These are phyloP conservation scores for Cryomyces antarcticus DNA, from an alignment of 495 filamentous ascomycete species.

Conservation along the genomic window DNA sequence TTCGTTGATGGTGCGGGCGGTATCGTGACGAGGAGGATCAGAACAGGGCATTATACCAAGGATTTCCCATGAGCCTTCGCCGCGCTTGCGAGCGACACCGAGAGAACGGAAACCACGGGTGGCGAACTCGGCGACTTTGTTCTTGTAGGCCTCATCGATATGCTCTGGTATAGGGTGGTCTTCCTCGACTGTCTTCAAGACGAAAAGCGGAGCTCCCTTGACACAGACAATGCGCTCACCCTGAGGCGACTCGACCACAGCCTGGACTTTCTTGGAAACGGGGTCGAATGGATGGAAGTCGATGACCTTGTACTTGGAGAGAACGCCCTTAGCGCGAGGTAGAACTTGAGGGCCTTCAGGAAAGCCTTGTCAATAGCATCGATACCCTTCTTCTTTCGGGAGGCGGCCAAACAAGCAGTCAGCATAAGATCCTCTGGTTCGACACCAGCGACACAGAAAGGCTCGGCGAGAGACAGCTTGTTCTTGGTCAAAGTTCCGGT, in stretches of 20 bases:
- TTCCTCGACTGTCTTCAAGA: conserved; percentile 65
- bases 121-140: conserved; percentile 78
- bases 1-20: conserved; percentile 74
- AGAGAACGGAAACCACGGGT: conserved; percentile 81
- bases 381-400: conserved; percentile 84
- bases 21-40: conserved; percentile 81
- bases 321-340: conserved; percentile 53
- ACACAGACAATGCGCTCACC: conserved; percentile 71
- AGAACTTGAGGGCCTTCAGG: conserved; percentile 60
- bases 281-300: conserved; percentile 83
- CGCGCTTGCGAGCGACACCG: conserved; percentile 74
- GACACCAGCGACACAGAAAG: conserved; percentile 61
- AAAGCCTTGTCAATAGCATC: conserved; percentile 93
- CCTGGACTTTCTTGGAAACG: conserved; percentile 81
- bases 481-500: conserved; percentile 79
- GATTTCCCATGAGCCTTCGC: conserved; percentile 61
- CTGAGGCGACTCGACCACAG: conserved; percentile 59
- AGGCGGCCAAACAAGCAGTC: conserved; percentile 76
- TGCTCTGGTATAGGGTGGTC: conserved; percentile 55
- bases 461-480: conserved; percentile 54
- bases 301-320: conserved; percentile 56
- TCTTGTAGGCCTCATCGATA: conserved; percentile 62
- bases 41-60: conserved; percentile 87
- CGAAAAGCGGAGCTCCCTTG: conserved; percentile 76
- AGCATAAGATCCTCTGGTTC: conserved; percentile 73